A percentile compares a stretch with the other conserved stretches of the same genome.
Conservation (phyloP, 148 eudicot species). For the Heliosperma pusillum region DNA sequence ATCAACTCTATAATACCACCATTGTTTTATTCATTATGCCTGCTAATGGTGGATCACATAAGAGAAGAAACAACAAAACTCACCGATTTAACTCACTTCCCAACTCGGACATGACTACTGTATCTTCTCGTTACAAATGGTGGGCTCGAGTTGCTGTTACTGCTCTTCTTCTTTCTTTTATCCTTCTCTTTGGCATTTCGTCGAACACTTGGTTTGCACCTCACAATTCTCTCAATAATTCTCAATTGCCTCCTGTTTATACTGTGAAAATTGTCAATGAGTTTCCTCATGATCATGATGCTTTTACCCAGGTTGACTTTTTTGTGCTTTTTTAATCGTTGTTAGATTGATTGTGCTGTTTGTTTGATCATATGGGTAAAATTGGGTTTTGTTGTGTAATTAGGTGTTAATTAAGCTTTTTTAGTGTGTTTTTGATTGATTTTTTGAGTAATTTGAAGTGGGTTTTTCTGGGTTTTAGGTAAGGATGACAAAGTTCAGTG, state of each 20-base stretch:
- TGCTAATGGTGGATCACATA: neutral
- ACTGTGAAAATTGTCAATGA: conserved; percentile 55
- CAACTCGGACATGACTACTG: conserved; percentile 4
- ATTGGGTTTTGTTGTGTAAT: neutral
- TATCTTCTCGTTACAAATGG: neutral
- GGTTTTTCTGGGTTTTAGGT: neutral
- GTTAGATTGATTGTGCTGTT: neutral
- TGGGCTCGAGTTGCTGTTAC: neutral
- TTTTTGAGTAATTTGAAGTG: neutral
- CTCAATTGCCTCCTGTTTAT: conserved; percentile 27
- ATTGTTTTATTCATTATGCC: neutral
- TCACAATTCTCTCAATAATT: no score
- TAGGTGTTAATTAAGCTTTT: no score
- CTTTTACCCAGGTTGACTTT: conserved; percentile 13
- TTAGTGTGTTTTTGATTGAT: neutral
- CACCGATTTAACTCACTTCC: conserved; percentile 3
- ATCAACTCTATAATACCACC: neutral
- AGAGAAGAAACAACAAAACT: conserved; percentile 2
- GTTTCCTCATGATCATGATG: conserved; percentile 70
- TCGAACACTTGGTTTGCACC: conserved; percentile 11
- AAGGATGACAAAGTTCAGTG: neutral
- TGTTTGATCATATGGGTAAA: neutral
- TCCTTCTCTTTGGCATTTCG: conserved; percentile 9
- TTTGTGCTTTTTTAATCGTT: neutral
- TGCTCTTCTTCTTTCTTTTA: neutral